Base-by-base conservation (phyloP, 1,284 basidiomycete genomes). In the Thelephora terrestris region DNA sequence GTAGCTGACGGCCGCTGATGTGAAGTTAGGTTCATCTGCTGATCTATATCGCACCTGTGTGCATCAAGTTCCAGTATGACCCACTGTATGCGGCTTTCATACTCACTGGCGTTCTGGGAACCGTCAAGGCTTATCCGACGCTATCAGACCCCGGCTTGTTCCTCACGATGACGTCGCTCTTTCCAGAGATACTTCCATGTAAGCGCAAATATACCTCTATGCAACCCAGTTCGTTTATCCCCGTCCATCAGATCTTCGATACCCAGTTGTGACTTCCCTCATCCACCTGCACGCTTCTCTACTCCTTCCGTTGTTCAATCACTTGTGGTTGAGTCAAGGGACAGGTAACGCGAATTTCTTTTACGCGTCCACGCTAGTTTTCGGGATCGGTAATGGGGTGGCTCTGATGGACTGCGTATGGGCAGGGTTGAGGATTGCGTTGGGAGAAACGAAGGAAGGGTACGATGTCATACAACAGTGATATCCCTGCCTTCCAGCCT, bases 281-380 rank as follows among this genome's bases (percentile, higher is more conserved):
- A 75, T 94, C 2, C 88, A 94, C 55, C 70, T 91, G 1, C 93
- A 98, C 61, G 81, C 94, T 0, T 74, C 82, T 1, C 74, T 93
- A 20, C 81, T 99, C 9, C 76, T 98, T 49, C 94, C 93, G 0
- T 74, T 96, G 16, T 94, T 99, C 64, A 82, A 96, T 59, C 79
- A 91, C 52, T 71, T 98, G 4, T 99, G 96, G 95, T 76, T 98
- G 4, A 73, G 74, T 7, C 86, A 92, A 45, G 94, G 93, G 0
- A 91, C 92, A 5, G 95, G 93, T 1, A 99, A 99, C 60, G 93
- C 95, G 40, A 99, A 99, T 64, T 99, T 99, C 68, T 98, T 91
- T 70, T 99, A 97, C 61, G 95, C 95, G 0, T 85, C 87, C 4
- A 97, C 91, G 2, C 73, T 98, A 55, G 94, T 99, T 4, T 94